These are phyloP conservation scores for Penicillium samsonianum DNA, from an alignment of 495 filamentous ascomycete species.

Conservation along the genomic window DNA sequence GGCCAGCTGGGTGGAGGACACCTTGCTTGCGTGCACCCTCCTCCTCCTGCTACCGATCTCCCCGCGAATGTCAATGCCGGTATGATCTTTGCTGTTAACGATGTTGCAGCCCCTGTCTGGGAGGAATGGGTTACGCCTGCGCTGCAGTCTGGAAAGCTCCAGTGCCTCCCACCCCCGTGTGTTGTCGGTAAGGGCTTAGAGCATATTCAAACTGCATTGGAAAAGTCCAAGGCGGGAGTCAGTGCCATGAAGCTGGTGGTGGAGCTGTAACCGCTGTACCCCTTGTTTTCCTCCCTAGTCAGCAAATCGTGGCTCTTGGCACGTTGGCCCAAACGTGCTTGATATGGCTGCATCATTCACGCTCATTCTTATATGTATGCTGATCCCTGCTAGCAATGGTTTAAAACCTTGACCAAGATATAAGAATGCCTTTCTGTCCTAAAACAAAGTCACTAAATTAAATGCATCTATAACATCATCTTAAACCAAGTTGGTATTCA, in stretches of 20 bases:
- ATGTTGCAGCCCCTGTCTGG: not conserved
- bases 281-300: not conserved
- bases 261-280: not conserved
- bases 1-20: not conserved
- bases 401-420: too few relatives aligned
- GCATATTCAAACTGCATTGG: not conserved
- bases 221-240: not conserved
- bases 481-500: too few relatives aligned
- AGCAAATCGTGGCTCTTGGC: not conserved
- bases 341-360: not conserved
- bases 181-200: not conserved
- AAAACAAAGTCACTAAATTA: too few relatives aligned
- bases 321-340: not conserved
- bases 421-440: too few relatives aligned
- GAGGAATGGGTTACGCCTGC: not conserved
- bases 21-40: not conserved
- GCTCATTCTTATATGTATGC: too few relatives aligned
- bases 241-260: not conserved
- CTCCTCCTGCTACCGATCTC: not conserved
- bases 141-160: not conserved
- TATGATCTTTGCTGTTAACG: not conserved
- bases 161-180: not conserved
- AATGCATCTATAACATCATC: too few relatives aligned
- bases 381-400: too few relatives aligned
- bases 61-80: not conserved